These are phyloP conservation scores for Trametes cinnabarina DNA, from an alignment of 768 basidiomycete species.

Conservation along the genomic window DNA sequence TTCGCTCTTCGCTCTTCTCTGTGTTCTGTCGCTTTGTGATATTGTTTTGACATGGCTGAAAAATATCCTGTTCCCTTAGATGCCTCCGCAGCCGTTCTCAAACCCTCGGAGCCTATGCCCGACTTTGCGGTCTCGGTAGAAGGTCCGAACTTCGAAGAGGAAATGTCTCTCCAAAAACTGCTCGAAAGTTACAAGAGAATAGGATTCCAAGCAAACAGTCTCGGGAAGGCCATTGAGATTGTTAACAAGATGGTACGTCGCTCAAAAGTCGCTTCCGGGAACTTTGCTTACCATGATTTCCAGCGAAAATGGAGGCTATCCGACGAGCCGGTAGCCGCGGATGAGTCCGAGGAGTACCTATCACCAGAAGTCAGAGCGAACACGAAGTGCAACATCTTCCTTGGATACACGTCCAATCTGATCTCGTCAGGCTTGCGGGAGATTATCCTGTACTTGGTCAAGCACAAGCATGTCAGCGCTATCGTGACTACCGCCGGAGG, in stretches of 20 bases:
- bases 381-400: constrained; percentile 84
- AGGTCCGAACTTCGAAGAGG: constrained; percentile 85
- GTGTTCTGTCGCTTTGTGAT: neutral
- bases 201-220: constrained; percentile 95
- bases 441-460: constrained; percentile 86
- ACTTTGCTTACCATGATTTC: neutral
- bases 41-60: neutral
- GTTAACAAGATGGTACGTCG: constrained; percentile 86
- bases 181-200: constrained; percentile 82
- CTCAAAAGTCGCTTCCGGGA: no score
- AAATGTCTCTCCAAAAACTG: constrained; percentile 63
- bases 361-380: constrained; percentile 59
- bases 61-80: constrained; percentile 43
- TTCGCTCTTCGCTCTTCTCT: neutral
- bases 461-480: constrained; percentile 84
- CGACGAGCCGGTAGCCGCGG: constrained; percentile 70
- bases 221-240: constrained; percentile 84
- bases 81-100: constrained; percentile 75
- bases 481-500: constrained; percentile 98
- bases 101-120: constrained; percentile 70
- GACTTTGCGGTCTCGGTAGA: constrained; percentile 62
- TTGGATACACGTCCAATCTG: constrained; percentile 98
- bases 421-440: constrained; percentile 97
- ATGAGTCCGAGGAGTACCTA: constrained; percentile 67
- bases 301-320: constrained; percentile 89